Percentiles rank a stretch among this genome's conserved stretches.
These are phyloP conservation scores for Alternaria gansuensis DNA, from an alignment of 2,329 filamentous ascomycete genomes.

Conservation along the genomic window DNA sequence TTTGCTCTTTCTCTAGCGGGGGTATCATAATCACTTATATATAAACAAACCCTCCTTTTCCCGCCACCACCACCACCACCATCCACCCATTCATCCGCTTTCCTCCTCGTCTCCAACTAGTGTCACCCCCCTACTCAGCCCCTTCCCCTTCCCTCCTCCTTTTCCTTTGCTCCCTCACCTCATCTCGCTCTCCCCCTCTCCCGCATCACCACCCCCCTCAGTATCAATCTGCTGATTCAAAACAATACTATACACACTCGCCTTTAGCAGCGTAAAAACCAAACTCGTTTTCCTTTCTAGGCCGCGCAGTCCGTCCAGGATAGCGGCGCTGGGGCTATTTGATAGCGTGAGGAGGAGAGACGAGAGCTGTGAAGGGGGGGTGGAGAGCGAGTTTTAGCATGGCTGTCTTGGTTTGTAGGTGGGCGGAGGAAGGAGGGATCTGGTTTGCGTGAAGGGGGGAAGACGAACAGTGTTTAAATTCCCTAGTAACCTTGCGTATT, in stretches of 20 bases:
- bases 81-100: conserved; percentile 9
- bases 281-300: conserved; percentile 94
- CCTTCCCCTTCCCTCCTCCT: background rate
- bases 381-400: background rate
- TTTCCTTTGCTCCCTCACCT: conserved; percentile 3
- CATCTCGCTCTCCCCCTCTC: conserved; percentile 4
- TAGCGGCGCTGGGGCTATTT: conserved; percentile 71
- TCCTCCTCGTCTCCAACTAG: background rate
- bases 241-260: conserved; percentile 98
- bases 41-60: background rate
- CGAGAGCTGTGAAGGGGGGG: conserved; percentile 55
- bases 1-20: background rate
- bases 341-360: conserved; percentile 73
- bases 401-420: too few relatives aligned
- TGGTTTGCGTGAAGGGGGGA: background rate
- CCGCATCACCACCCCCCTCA: conserved; percentile 36
- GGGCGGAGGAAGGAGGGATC: conserved; percentile 2
- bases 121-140: background rate
- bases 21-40: conserved; percentile 12
- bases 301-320: conserved; percentile 84
- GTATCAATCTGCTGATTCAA: conserved; percentile 80
- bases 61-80: conserved; percentile 23
- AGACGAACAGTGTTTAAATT: conserved; percentile 85
- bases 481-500: conserved; percentile 85
- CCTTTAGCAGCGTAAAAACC: conserved; percentile 95